phyloP scores from a whole-genome alignment of 768 basidiomycete species.

The Hygrocybe coccinea region DNA sequence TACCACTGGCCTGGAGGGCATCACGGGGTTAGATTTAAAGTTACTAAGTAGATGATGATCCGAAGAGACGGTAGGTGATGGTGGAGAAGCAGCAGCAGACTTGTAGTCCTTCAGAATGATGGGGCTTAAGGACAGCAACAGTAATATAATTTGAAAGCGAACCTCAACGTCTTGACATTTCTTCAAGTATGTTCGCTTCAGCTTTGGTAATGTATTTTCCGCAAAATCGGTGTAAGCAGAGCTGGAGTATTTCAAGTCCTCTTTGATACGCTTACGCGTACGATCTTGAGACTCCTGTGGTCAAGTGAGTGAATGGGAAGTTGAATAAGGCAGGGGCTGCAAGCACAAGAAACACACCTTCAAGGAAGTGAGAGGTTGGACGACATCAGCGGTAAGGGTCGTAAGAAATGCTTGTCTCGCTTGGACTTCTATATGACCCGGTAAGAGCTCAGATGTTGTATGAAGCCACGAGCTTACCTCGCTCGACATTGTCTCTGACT shows the following conservation, averaged over 20 bases:
- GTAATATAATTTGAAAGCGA: background rate
- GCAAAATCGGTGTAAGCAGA: conserved; percentile 75
- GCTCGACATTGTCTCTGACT: conserved; percentile 77
- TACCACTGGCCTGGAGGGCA: conserved; percentile 49
- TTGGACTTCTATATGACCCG: conserved; percentile 59
- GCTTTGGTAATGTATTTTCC: conserved; percentile 70
- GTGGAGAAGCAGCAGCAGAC: conserved; percentile 37
- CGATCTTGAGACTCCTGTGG: conserved; percentile 82
- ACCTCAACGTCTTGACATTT: conserved; percentile 86
- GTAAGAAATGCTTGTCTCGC: conserved; percentile 73
- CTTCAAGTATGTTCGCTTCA: conserved; percentile 75
- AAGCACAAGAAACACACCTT: conserved; percentile 42
- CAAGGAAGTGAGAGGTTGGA: conserved; percentile 59
- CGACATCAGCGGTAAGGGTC: conserved; percentile 67
- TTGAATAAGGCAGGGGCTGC: background rate
- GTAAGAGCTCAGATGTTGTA: conserved; percentile 6
- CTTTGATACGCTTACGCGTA: conserved; percentile 86
- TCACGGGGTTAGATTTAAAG: conserved; percentile 43
- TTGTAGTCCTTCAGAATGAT: conserved; percentile 57
- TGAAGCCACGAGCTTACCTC: conserved; percentile 46
- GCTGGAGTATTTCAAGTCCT: conserved; percentile 80
- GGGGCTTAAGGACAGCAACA: background rate
- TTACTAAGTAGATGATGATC: conserved; percentile 35
- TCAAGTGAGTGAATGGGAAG: background rate
- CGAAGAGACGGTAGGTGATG: conserved; percentile 29